A percentile compares a stretch with the other conserved stretches of the same genome.
phyloP scores from a whole-genome alignment of 148 eudicot genomes.

The Oxyria digyna region DNA sequence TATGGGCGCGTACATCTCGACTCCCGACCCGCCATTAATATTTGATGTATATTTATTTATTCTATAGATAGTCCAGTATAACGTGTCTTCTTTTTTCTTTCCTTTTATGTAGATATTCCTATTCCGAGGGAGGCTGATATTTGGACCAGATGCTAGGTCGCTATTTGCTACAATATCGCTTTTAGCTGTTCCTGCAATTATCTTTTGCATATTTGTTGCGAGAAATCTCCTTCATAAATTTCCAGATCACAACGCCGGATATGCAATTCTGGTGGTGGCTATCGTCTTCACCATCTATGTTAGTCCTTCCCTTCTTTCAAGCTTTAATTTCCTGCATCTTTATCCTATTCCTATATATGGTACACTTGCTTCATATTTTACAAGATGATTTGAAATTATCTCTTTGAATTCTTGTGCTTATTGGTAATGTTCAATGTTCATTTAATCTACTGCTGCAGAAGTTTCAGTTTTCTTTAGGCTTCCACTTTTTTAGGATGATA shows the following conservation, averaged over 20 bases:
- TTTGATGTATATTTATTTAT: not conserved
- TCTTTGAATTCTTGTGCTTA: not conserved
- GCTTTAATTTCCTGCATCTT: not conserved
- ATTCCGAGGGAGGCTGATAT: conserved; percentile 68
- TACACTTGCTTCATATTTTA: not conserved
- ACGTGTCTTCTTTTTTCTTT: conserved; percentile 16
- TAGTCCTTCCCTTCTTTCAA: conserved; percentile 16
- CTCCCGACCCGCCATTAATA: too few relatives aligned
- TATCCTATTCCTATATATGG: not conserved
- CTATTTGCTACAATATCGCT: conserved; percentile 49
- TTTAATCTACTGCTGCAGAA: not conserved
- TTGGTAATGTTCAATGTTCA: not conserved
- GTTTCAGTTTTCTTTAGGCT: not conserved
- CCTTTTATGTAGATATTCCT: conserved; percentile 52
- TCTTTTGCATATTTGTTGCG: conserved; percentile 82
- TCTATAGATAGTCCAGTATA: too few relatives aligned
- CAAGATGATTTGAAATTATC: not conserved
- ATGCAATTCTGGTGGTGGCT: conserved; percentile 65
- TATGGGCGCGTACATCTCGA: too few relatives aligned
- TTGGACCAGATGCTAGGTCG: conserved; percentile 96
- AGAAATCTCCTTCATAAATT: conserved; percentile 81
- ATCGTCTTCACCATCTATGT: conserved; percentile 66
- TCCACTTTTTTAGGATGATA: not conserved
- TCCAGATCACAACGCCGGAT: conserved; percentile 68
- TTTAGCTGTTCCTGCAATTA: conserved; percentile 47